Percentiles rank a stretch among this genome's conserved stretches.
phyloP scores from a whole-genome alignment of 805 yeast species.

The Starmerella etchellsii region DNA sequence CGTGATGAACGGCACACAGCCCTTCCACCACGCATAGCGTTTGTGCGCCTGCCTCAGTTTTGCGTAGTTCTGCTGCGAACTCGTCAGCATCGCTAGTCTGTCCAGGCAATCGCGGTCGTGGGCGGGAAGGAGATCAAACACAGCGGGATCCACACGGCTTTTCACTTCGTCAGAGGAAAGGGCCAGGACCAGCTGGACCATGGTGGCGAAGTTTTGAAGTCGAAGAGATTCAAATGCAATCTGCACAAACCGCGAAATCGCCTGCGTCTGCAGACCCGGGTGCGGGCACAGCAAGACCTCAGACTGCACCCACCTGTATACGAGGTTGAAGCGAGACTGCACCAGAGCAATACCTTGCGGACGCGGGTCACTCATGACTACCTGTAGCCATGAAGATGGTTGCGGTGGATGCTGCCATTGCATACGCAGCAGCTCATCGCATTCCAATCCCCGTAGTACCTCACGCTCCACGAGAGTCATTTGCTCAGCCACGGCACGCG shows the following conservation, averaged over 20 bases:
- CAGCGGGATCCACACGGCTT: constrained; percentile 43
- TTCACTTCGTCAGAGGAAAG: constrained; percentile 38
- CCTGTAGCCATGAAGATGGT: constrained; percentile 71
- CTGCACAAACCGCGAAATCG: constrained; percentile 78
- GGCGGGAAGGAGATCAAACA: constrained; percentile 64
- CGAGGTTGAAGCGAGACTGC: constrained; percentile 71
- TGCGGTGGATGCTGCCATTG: constrained; percentile 42
- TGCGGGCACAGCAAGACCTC: constrained; percentile 64
- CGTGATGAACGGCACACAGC: constrained; percentile 85
- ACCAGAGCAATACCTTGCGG: constrained; percentile 59
- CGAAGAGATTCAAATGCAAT: constrained; percentile 61
- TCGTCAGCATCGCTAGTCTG: constrained; percentile 54
- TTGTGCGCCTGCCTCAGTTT: constrained; percentile 52
- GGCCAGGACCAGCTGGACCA: constrained; percentile 79
- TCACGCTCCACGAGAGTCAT: constrained; percentile 80
- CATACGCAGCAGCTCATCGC: constrained; percentile 76
- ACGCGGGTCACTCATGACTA: constrained; percentile 46
- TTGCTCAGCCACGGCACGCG: constrained; percentile 60
- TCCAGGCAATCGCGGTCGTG: constrained; percentile 59
- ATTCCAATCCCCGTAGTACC: constrained; percentile 69
- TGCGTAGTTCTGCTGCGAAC: constrained; percentile 62
- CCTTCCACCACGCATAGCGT: constrained; percentile 48
- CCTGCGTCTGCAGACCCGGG: constrained; percentile 45
- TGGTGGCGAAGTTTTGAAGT: constrained; percentile 71
- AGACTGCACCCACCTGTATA: constrained; percentile 84